Evolutionary conservation across 2,329 filamentous ascomycete genomes (phyloP).

Genomic region (Talaromyces sp.): DNA sequence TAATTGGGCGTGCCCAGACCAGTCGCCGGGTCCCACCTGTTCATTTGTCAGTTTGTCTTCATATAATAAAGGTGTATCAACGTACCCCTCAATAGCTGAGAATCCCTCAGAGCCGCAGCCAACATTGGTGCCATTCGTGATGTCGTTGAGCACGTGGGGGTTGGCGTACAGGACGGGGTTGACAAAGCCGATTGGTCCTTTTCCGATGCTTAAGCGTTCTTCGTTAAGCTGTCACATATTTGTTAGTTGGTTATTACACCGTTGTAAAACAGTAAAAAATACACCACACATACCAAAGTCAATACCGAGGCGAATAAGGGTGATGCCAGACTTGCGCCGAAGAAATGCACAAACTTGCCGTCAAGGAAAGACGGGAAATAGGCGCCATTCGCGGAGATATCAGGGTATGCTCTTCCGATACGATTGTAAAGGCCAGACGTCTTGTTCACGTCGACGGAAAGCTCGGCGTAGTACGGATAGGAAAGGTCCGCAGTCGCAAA

Average conservation of each 20-base stretch:
- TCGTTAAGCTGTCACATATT: slow-evolving; percentile 23
- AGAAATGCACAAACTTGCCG: slow-evolving; percentile 17
- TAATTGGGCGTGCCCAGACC: slow-evolving; percentile 29
- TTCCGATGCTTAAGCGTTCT: slow-evolving; percentile 1
- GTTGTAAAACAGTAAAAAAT: not conserved
- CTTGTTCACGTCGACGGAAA: slow-evolving; percentile 29
- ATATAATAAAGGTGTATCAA: not conserved
- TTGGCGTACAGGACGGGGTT: slow-evolving; percentile 10
- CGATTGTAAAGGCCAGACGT: slow-evolving; percentile 39
- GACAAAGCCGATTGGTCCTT: slow-evolving; percentile 10
- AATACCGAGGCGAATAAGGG: slow-evolving; percentile 26
- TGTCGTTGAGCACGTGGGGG: slow-evolving; percentile 8
- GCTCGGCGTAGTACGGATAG: slow-evolving; percentile 25
- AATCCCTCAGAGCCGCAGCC: slow-evolving; percentile 24
- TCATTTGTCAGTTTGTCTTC: not conserved
- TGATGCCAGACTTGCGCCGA: slow-evolving; percentile 22
- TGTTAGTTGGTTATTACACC: not conserved
- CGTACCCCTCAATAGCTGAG: slow-evolving; percentile 17
- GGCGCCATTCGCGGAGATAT: slow-evolving; percentile 43
- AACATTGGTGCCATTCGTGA: slow-evolving; percentile 12
- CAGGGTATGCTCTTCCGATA: slow-evolving; percentile 44
- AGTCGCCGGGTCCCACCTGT: slow-evolving; percentile 25
- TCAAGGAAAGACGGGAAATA: slow-evolving; percentile 19
- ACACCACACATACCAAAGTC: slow-evolving; percentile 17
- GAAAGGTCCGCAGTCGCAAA: slow-evolving; percentile 25